Conservation (phyloP, 1,284 basidiomycete species). For the Fomitopsis betulina region DNA sequence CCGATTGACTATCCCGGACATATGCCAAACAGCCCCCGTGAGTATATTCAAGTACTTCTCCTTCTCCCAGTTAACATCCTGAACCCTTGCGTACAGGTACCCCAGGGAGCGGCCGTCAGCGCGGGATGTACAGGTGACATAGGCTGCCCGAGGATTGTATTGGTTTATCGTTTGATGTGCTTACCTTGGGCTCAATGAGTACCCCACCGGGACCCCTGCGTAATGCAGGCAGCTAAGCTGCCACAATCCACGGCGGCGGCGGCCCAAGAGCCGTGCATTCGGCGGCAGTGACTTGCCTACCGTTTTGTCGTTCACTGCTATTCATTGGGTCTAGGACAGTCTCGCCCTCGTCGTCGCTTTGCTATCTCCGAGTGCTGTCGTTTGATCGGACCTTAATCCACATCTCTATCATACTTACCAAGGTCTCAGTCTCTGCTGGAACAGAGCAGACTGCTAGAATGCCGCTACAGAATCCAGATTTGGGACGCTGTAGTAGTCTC, state of each 20-base stretch:
- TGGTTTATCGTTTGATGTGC: not conserved
- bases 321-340: not conserved
- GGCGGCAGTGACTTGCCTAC: not conserved
- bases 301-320: not conserved
- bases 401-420: not conserved
- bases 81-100: not conserved
- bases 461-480: not conserved
- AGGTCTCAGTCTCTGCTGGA: not conserved
- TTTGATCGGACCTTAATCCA: too few species aligned
- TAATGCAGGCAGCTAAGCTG: not conserved
- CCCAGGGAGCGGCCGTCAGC: not conserved
- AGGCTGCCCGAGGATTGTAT: not conserved
- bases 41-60: not conserved
- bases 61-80: slow-evolving; percentile 2
- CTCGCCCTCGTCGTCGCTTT: not conserved
- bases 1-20: slow-evolving; percentile 11
- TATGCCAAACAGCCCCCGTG: slow-evolving; percentile 1
- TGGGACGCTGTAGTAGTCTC: not conserved
- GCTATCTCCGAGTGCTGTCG: not conserved
- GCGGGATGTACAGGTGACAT: not conserved
- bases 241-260: not conserved
- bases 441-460: not conserved
- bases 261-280: not conserved
- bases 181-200: not conserved
- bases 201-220: not conserved